Conservation (phyloP, 805 yeast genomes). For the Osmozyma mogii region DNA sequence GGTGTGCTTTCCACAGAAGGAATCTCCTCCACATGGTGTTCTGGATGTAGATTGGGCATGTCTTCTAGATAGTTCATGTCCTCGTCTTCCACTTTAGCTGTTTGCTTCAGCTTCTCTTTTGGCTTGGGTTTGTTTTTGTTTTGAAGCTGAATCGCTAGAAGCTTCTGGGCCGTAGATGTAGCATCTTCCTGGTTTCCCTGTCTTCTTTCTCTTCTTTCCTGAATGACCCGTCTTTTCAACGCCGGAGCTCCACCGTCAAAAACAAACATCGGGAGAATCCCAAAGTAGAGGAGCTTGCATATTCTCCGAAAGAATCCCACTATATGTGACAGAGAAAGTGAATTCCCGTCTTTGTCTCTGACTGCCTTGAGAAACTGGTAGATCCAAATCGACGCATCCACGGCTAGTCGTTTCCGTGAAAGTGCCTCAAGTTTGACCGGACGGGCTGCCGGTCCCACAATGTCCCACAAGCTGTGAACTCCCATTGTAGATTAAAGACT, state of each 20-base stretch:
- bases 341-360: slow-evolving; percentile 75
- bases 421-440: slow-evolving; percentile 87
- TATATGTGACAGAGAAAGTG: slow-evolving; percentile 72
- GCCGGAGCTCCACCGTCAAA: slow-evolving; percentile 94
- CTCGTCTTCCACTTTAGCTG: background rate
- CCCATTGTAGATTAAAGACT: slow-evolving; percentile 68
- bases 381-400: slow-evolving; percentile 98
- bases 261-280: slow-evolving; percentile 82
- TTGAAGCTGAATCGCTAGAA: slow-evolving; percentile 75
- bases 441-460: slow-evolving; percentile 79
- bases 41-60: slow-evolving; percentile 16
- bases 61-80: slow-evolving; percentile 18
- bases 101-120: slow-evolving; percentile 1
- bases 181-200: slow-evolving; percentile 69
- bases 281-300: slow-evolving; percentile 81
- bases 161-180: slow-evolving; percentile 65
- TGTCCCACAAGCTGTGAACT: slow-evolving; percentile 90
- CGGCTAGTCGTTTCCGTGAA: slow-evolving; percentile 72
- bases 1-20: slow-evolving; percentile 2
- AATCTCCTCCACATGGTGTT: slow-evolving; percentile 2
- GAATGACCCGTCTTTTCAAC: slow-evolving; percentile 72
- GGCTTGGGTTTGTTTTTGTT: slow-evolving; percentile 1
- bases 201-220: slow-evolving; percentile 61
- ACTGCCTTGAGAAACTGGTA: slow-evolving; percentile 95
- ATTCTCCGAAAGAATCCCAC: slow-evolving; percentile 95